Conservation (phyloP, 2,329 filamentous ascomycete species). For the Emmonsiellopsis sp. region DNA sequence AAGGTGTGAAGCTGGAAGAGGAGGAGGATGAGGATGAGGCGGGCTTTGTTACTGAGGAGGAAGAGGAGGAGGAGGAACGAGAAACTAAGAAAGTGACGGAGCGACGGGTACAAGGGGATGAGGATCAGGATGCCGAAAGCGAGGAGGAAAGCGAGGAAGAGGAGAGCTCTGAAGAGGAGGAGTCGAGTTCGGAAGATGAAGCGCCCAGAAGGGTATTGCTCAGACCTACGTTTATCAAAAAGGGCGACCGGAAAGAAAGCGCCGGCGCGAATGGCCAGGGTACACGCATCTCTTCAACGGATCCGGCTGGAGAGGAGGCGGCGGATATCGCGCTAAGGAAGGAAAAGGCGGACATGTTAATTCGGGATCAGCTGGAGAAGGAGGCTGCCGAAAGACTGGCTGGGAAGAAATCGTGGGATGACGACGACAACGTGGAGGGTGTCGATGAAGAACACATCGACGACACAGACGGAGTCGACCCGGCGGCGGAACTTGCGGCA, state of each 20-base stretch:
- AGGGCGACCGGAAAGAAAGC: slow-evolving; percentile 45
- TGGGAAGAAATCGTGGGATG: slow-evolving; percentile 80
- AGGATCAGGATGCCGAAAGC: slow-evolving; percentile 18
- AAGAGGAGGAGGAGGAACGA: slow-evolving; percentile 31
- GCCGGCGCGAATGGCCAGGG: slow-evolving; percentile 15
- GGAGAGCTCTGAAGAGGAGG: slow-evolving; percentile 48
- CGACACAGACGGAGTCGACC: slow-evolving; percentile 78
- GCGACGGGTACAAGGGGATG: slow-evolving; percentile 12
- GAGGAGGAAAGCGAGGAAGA: slow-evolving; percentile 37
- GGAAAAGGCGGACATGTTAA: slow-evolving; percentile 64
- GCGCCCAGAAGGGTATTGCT: slow-evolving; percentile 46
- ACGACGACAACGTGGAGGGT: slow-evolving; percentile 55
- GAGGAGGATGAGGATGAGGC: slow-evolving; percentile 41
- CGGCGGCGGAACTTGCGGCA: slow-evolving; percentile 77
- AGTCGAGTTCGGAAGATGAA: slow-evolving; percentile 48
- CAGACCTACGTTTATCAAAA: slow-evolving; percentile 59
- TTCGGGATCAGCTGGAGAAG: slow-evolving; percentile 81
- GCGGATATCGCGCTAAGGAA: slow-evolving; percentile 33
- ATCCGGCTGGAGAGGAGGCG: slow-evolving; percentile 39
- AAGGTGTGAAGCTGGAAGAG: slow-evolving; percentile 29
- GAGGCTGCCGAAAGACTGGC: slow-evolving; percentile 65
- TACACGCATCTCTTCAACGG: slow-evolving; percentile 13
- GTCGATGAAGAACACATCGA: slow-evolving; percentile 67
- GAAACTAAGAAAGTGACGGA: slow-evolving; percentile 11
- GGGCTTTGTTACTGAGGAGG: slow-evolving; percentile 50